Conservation (phyloP, 176 grass and related monocot genomes). For the Triticum timopheevii region DNA sequence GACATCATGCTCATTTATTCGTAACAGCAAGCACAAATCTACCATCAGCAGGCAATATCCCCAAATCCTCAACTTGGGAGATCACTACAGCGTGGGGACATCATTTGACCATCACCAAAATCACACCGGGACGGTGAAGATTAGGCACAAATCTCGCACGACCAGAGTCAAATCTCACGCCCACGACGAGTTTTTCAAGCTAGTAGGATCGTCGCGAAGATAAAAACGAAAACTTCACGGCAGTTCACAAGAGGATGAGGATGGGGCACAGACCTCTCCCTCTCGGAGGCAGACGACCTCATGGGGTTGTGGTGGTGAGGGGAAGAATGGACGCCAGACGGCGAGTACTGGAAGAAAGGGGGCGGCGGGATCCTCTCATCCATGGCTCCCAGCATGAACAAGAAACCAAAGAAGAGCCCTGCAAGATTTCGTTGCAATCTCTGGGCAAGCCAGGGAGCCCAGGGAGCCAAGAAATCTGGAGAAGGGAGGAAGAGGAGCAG, state of each 20-base stretch:
- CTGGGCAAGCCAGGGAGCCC: neutral
- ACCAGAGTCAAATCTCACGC: neutral
- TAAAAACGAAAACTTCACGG: neutral
- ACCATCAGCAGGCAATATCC: conserved; percentile 15
- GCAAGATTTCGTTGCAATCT: conserved; percentile 32
- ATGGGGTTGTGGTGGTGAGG: conserved; percentile 62
- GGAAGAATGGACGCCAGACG: conserved; percentile 81
- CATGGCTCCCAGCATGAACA: conserved; percentile 45
- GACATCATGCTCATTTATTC: conserved; percentile 23
- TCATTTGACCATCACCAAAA: conserved; percentile 29
- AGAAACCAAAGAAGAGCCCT: conserved; percentile 4
- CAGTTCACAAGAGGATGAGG: neutral
- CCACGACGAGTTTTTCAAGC: neutral
- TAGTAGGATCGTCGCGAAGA: neutral
- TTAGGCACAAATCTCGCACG: conserved; percentile 38
- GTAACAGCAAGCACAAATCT: conserved; percentile 13
- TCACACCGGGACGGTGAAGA: conserved; percentile 4
- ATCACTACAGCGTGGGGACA: neutral
- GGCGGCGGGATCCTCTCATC: conserved; percentile 74
- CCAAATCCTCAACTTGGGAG: neutral
- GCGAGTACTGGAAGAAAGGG: conserved; percentile 79
- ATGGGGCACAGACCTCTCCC: conserved; percentile 61
- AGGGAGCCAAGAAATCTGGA: conserved; percentile 21
- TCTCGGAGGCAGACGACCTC: conserved; percentile 69
- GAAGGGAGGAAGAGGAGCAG: conserved; percentile 26